Base-by-base conservation (phyloP, 2,329 filamentous ascomycete genomes). In the Alternaria angustiovoidea region DNA sequence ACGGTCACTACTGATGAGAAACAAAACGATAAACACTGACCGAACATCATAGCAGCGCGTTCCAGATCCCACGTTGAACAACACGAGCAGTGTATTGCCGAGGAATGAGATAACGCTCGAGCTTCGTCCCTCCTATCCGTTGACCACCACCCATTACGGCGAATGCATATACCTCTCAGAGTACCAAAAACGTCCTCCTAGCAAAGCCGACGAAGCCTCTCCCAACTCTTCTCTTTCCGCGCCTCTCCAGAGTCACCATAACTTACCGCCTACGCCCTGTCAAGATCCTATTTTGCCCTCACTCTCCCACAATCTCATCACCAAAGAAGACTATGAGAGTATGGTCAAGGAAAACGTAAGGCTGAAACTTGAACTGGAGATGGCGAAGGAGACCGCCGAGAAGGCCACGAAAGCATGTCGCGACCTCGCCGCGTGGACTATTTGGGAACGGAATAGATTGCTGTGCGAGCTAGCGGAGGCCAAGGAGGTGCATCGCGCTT, bases 401-500 rank as follows among this genome's bases (percentile, higher is more conserved):
- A n/a, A n/a, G 2, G 30, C 51, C 7, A 20, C 44, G 2, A 51
- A 55, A 11, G 22, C 51, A 9, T 51, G 18, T 9, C 44, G 51
- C 8, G 46, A 49, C 28, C 51, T 60, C n/a, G 57, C 51, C 12
- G 38, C 38, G 2, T 55, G 51, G 57, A 51, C 52, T 4, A 46
- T 51, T 12, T 24, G 54, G 18, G 57, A 60, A 39, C 51, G 57
- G 9, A 14, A 46, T 0, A 34, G 46, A n/a, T 39, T 60, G 26
- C 18, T 53, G 39, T n/a, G 41, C 24, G 39, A 30, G 11, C 18
- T 56, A 30, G 38, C 20, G 5, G 11, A 24, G 24, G 30, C 14
- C 5, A 43, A 7, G 24, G 14, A 28, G 12, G 16, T 34, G 9
- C n/a, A 51, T n/a, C 20, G 18, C 14, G 16, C 41, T 36, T 48